phyloP scores from a whole-genome alignment of 2,329 filamentous ascomycete genomes.

The Arthrinium phaeospermum region DNA sequence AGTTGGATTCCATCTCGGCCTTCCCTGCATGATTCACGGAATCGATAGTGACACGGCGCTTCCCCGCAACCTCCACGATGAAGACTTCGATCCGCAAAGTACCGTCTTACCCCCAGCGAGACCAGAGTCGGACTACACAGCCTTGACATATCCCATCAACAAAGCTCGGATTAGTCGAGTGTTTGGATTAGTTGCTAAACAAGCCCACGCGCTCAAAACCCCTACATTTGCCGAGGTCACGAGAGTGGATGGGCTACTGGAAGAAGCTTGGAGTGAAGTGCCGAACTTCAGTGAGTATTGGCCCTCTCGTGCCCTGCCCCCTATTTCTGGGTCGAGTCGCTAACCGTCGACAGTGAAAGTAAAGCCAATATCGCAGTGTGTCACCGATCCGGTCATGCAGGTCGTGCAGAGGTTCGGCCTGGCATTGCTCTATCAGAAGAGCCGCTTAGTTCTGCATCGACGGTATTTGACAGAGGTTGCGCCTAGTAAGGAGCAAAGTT shows the following conservation, averaged over 20 bases:
- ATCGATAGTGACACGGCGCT: slow-evolving; percentile 67
- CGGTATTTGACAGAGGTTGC: slow-evolving; percentile 54
- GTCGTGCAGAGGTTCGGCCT: slow-evolving; percentile 61
- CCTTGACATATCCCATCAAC: slow-evolving; percentile 59
- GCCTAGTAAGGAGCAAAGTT: slow-evolving; percentile 52
- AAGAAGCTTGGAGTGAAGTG: slow-evolving; percentile 51
- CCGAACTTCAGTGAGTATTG: slow-evolving; percentile 44
- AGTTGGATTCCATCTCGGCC: slow-evolving; percentile 70
- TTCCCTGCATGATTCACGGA: slow-evolving; percentile 69
- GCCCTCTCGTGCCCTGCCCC: background rate
- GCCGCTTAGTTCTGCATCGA: slow-evolving; percentile 60
- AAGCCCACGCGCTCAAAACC: slow-evolving; percentile 54
- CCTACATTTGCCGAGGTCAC: slow-evolving; percentile 57
- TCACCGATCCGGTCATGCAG: slow-evolving; percentile 52
- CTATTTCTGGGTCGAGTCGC: too few relatives aligned
- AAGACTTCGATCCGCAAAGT: slow-evolving; percentile 65
- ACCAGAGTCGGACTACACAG: slow-evolving; percentile 64
- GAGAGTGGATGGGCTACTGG: slow-evolving; percentile 51
- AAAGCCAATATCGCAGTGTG: slow-evolving; percentile 52
- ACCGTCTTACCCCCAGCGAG: slow-evolving; percentile 60
- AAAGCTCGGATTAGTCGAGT: slow-evolving; percentile 55
- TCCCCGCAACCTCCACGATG: slow-evolving; percentile 68
- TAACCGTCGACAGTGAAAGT: slow-evolving; percentile 45
- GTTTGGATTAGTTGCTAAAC: slow-evolving; percentile 56
- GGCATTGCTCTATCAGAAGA: slow-evolving; percentile 59